Conservation (phyloP, 176 grass and related monocot genomes). For the Thinopyrum elongatum region DNA sequence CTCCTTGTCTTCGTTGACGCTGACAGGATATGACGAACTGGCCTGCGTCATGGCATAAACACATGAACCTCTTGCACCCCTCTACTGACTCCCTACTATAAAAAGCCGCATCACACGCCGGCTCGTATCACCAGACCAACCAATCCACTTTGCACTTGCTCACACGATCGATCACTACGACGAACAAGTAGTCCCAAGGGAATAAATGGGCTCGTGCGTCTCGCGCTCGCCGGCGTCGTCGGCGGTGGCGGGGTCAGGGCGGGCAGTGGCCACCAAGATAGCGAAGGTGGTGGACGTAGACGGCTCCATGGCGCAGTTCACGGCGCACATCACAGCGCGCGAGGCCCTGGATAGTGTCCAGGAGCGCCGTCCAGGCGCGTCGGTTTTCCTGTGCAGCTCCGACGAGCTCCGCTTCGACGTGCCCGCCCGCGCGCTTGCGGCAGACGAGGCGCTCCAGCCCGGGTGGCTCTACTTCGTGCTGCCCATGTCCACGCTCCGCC, state of each 20-base stretch:
- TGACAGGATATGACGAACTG: slow-evolving; percentile 15
- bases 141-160: neutral
- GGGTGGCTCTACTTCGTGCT: slow-evolving; percentile 77
- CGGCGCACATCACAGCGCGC: slow-evolving; percentile 2
- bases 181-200: neutral
- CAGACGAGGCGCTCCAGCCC: too few species aligned
- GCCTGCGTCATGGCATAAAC: slow-evolving; percentile 3
- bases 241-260: neutral
- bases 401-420: slow-evolving; percentile 60
- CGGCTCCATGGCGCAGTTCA: slow-evolving; percentile 48
- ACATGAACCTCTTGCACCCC: neutral
- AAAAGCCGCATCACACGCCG: neutral
- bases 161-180: too few species aligned
- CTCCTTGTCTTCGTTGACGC: neutral
- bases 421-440: slow-evolving; percentile 31
- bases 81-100: neutral
- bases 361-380: neutral
- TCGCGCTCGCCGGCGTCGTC: slow-evolving; percentile 23
- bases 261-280: neutral
- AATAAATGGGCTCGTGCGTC: slow-evolving; percentile 59
- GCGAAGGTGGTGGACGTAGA: slow-evolving; percentile 53
- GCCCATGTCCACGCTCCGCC: slow-evolving; percentile 37
- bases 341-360: slow-evolving; percentile 28
- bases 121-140: neutral
- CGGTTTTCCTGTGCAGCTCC: slow-evolving; percentile 56